Percentiles rank a stretch among this genome's conserved stretches.
Conservation (phyloP, 805 yeast genomes). For the Ogataea ramenticola region DNA sequence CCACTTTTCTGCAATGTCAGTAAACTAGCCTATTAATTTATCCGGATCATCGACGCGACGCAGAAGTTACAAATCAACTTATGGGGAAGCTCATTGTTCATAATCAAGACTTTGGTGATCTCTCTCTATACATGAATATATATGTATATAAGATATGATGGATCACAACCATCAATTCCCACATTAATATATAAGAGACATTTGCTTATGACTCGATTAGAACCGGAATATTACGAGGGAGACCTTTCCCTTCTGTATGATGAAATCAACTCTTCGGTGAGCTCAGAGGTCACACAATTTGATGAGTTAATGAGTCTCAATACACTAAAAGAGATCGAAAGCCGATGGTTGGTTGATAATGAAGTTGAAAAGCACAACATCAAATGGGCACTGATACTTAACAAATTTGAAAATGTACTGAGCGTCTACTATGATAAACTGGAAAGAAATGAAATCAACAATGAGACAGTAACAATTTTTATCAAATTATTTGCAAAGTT, state of each 20-base stretch:
- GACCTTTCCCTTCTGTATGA: neutral
- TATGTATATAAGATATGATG: too few species aligned
- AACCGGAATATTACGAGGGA: neutral
- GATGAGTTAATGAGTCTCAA: neutral
- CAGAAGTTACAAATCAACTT: neutral
- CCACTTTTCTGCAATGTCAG: too few species aligned
- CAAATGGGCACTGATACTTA: neutral
- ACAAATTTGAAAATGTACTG: neutral
- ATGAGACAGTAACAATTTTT: neutral
- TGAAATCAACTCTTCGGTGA: neutral
- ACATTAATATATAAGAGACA: too few species aligned
- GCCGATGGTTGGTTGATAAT: neutral
- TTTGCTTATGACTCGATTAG: neutral
- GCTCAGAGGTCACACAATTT: neutral
- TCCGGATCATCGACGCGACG: too few species aligned
- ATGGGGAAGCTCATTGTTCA: neutral
- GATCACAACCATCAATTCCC: too few species aligned
- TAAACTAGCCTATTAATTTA: too few species aligned
- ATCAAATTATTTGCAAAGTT: neutral
- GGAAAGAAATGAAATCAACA: too few species aligned
- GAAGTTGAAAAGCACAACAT: neutral
- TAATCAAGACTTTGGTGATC: too few species aligned
- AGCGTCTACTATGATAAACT: neutral
- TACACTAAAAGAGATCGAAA: neutral
- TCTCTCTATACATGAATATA: too few species aligned